These are phyloP conservation scores for Mycena belliarum DNA, from an alignment of 768 basidiomycete species.

Conservation along the genomic window DNA sequence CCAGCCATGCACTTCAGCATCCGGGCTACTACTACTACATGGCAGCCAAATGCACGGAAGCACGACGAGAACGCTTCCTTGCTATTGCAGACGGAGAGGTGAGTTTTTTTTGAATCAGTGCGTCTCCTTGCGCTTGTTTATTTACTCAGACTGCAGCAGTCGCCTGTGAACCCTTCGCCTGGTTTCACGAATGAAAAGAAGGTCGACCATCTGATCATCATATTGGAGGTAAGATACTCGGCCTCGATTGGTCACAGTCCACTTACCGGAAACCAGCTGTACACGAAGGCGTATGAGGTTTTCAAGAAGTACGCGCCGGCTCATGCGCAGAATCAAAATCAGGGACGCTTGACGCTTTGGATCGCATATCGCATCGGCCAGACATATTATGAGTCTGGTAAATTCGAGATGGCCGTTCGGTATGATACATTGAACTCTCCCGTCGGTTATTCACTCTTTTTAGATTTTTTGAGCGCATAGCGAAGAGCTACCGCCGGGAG, in stretches of 20 bases:
- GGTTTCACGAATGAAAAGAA: slow-evolving; percentile 90
- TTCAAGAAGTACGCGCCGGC: slow-evolving; percentile 75
- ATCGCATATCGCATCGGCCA: slow-evolving; percentile 90
- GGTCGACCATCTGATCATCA: slow-evolving; percentile 81
- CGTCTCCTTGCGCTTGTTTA: no score
- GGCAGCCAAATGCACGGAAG: slow-evolving; percentile 84
- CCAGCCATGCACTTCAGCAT: slow-evolving; percentile 82
- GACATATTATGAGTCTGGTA: slow-evolving; percentile 76
- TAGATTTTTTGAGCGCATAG: slow-evolving; percentile 93
- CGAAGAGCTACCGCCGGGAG: slow-evolving; percentile 84
- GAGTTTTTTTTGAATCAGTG: slow-evolving; percentile 7
- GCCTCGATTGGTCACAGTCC: no score
- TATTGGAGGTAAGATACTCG: slow-evolving; percentile 78
- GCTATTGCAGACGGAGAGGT: slow-evolving; percentile 61
- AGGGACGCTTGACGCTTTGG: slow-evolving; percentile 82
- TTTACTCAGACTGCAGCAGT: slow-evolving; percentile 29
- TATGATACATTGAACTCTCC: slow-evolving; percentile 35
- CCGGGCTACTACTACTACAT: slow-evolving; percentile 92
- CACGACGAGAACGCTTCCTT: slow-evolving; percentile 68
- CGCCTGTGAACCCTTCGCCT: slow-evolving; percentile 46
- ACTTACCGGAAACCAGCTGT: slow-evolving; percentile 55
- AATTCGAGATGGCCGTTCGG: slow-evolving; percentile 89
- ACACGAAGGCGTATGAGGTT: slow-evolving; percentile 91
- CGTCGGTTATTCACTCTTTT: neutral
- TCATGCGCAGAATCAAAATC: slow-evolving; percentile 46